Percentiles rank a stretch among this genome's conserved stretches.
phyloP scores from a whole-genome alignment of 2,329 filamentous ascomycete species.

The Trichoderma koningiopsis region DNA sequence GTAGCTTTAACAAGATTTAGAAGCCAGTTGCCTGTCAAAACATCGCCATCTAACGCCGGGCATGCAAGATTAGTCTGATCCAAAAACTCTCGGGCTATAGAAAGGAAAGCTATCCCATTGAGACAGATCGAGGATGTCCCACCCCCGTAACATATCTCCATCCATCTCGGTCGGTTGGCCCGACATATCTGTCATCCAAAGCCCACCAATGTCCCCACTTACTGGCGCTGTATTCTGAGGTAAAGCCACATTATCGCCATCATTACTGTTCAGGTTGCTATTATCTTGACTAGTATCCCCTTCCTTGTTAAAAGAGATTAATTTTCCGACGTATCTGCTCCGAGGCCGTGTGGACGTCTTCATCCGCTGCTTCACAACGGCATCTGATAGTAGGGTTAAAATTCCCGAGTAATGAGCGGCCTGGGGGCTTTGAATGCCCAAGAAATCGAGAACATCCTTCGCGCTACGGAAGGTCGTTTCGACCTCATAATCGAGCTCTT shows the following conservation, averaged over 20 bases:
- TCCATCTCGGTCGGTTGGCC: slow-evolving; percentile 22
- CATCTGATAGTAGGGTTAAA: slow-evolving; percentile 49
- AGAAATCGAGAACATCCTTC: slow-evolving; percentile 50
- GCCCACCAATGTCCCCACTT: slow-evolving; percentile 18
- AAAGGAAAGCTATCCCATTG: slow-evolving; percentile 40
- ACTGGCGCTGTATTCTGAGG: not conserved
- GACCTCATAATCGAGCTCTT: slow-evolving; percentile 47
- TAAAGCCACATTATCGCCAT: not conserved
- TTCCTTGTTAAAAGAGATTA: slow-evolving; percentile 31
- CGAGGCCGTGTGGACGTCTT: slow-evolving; percentile 30
- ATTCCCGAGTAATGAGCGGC: slow-evolving; percentile 61
- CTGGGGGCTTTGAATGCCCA: slow-evolving; percentile 55
- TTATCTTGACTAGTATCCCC: not conserved
- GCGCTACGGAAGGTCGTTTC: slow-evolving; percentile 54
- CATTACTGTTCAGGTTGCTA: not conserved
- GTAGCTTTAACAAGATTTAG: too few relatives aligned
- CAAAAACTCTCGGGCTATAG: slow-evolving; percentile 18
- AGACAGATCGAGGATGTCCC: slow-evolving; percentile 37
- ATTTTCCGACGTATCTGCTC: slow-evolving; percentile 35
- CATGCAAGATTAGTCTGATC: not conserved
- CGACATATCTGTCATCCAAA: slow-evolving; percentile 23
- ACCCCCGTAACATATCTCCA: slow-evolving; percentile 32
- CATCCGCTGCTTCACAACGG: slow-evolving; percentile 46
- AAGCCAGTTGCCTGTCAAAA: not conserved
- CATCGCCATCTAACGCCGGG: too few relatives aligned